phyloP scores from a whole-genome alignment of 2,329 filamentous ascomycete species.

The Aspergillus terreus region DNA sequence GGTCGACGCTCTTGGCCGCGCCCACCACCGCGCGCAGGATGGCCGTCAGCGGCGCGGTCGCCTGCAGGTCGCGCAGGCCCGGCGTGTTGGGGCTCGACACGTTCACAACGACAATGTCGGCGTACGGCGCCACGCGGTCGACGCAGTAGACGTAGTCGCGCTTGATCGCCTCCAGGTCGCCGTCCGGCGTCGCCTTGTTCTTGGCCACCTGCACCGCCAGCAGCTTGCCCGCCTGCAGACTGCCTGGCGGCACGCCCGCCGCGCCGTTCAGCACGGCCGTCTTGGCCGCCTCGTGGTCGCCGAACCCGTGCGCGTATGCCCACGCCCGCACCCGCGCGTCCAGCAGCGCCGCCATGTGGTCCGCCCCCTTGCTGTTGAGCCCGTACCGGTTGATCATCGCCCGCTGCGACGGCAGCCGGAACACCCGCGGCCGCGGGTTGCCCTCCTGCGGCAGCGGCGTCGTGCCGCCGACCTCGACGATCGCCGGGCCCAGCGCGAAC shows the following conservation, averaged over 20 bases:
- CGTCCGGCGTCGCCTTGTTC: conserved; percentile 88
- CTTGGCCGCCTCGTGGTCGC: conserved; percentile 61
- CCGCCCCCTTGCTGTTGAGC: conserved; percentile 86
- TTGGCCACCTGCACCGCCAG: conserved; percentile 93
- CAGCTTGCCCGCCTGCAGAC: conserved; percentile 68
- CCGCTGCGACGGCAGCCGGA: conserved; percentile 76
- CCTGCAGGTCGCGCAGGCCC: conserved; percentile 81
- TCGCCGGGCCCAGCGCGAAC: conserved; percentile 76
- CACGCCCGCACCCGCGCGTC: conserved; percentile 74
- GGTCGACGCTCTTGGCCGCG: conserved; percentile 65
- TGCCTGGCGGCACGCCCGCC: conserved; percentile 75
- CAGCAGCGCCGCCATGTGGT: conserved; percentile 75
- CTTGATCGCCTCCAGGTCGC: conserved; percentile 75
- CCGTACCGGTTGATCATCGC: conserved; percentile 95
- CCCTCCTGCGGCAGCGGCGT: conserved; percentile 84
- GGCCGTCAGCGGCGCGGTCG: conserved; percentile 73
- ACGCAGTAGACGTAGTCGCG: conserved; percentile 87
- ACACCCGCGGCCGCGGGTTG: conserved; percentile 84
- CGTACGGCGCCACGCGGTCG: conserved; percentile 74
- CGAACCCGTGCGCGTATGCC: conserved; percentile 67
- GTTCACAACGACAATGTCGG: conserved; percentile 96
- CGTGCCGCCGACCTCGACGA: conserved; percentile 89
- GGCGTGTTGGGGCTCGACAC: conserved; percentile 96
- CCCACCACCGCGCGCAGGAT: conserved; percentile 79
- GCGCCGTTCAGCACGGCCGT: conserved; percentile 71